Conservation (phyloP, 805 yeast genomes). For the Huiozyma naganishii region DNA sequence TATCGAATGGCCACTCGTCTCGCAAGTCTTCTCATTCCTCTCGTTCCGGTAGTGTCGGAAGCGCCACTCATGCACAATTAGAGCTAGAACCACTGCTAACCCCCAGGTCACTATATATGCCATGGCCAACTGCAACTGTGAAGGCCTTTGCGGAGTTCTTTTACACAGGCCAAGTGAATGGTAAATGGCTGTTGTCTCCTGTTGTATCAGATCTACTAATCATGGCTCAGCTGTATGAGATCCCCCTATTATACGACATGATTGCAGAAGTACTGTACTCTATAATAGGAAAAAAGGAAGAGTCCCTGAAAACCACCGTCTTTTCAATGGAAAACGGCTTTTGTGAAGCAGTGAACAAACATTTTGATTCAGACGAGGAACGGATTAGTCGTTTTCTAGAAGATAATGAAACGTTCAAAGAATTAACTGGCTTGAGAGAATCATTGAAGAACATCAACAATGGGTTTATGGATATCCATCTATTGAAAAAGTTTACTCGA, state of each 20-base stretch:
- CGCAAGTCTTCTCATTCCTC: neutral
- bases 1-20: neutral
- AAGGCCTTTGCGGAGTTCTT: constrained; percentile 61
- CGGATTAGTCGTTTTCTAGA: constrained; percentile 15
- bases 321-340: constrained; percentile 12
- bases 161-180: constrained; percentile 71
- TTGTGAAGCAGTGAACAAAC: constrained; percentile 9
- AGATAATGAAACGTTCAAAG: constrained; percentile 22
- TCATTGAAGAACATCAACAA: constrained; percentile 53
- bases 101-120: constrained; percentile 61
- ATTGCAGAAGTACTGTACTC: constrained; percentile 61
- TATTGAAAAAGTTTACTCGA: constrained; percentile 39
- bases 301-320: constrained; percentile 17
- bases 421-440: constrained; percentile 41
- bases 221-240: constrained; percentile 53
- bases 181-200: constrained; percentile 63
- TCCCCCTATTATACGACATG: constrained; percentile 61
- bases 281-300: constrained; percentile 58
- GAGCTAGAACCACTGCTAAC: constrained; percentile 49
- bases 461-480: constrained; percentile 47
- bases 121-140: constrained; percentile 51
- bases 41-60: constrained; percentile 1
- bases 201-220: constrained; percentile 54
- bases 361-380: constrained; percentile 17
- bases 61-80: constrained; percentile 5